Evolutionary conservation across 352 stramenopile species (phyloP), one percentile per base, ranked within the genome.

Genomic region (Globisporangium ultimum): DNA sequence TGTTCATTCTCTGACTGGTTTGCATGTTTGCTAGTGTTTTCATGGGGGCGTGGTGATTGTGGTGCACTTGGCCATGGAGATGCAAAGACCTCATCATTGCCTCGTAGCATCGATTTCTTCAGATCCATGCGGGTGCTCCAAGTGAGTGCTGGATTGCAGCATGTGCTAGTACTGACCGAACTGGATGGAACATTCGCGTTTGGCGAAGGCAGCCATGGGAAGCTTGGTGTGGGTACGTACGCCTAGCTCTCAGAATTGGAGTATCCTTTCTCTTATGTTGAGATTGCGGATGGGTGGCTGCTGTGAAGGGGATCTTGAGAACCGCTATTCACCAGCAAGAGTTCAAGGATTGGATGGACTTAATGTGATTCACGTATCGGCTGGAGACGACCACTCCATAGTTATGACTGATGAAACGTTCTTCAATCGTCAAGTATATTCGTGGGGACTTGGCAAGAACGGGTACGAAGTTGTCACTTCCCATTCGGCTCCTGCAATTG

Each of bases 391-490:
- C 2, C 84, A 91, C 55, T 93, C 82, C 3, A 57, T 90, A 38
- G 77, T 65, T 3, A 70, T 90, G 56, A 76, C 74, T 17, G 82
- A 80, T 1, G 82, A 90, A 54, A 81, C 78, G 1, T 71, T 76
- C 14, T 83, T 78, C 36, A 88, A 86, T 67, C 74, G 78, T 1
- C 84, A 93, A 64, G 79, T 93, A n/a, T 89, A 88, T 60, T 87
- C 84, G 3, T 93, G 84, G 84, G 84, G 84, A 3, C 65, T 72
- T 17, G 84, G 82, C 13, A 53, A 56, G 13, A 85, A 88, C 21
- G 84, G 84, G 84, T 93, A 70, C 9, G 38, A 15, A n/a, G 17
- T 10, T 36, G 28, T 11, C 28, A 10, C 28, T 36, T 36, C 28
- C 9, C 28, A 9, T 10, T 36, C 28, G 28, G 28, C 28, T 5